A percentile compares a stretch with the other conserved stretches of the same genome.
These are phyloP conservation scores for Triglochin maritima DNA, from an alignment of 106 monocot species.

Conservation along the genomic window DNA sequence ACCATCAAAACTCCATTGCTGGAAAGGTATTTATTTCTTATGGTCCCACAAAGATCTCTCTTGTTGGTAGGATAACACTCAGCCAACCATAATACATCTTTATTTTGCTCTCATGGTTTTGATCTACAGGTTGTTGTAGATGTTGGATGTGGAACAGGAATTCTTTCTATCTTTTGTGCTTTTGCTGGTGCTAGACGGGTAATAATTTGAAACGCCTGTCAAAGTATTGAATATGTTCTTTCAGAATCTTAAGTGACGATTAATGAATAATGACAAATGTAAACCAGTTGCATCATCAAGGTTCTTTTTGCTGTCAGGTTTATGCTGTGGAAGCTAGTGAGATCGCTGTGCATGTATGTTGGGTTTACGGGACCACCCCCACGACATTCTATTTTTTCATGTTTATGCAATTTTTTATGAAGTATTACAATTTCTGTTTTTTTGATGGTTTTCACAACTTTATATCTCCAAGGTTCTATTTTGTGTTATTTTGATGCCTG, in stretches of 20 bases:
- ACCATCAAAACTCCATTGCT: constrained; percentile 65
- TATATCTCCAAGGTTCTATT: no score
- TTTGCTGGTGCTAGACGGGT: constrained; percentile 83
- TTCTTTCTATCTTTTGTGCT: constrained; percentile 92
- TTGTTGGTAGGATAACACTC: not conserved
- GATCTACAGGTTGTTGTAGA: constrained; percentile 68
- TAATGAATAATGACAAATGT: no score
- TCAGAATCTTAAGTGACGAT: no score
- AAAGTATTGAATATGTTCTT: no score
- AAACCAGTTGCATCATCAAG: not conserved
- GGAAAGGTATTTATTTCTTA: constrained; percentile 50
- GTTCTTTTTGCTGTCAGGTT: constrained; percentile 34
- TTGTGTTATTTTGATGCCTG: no score
- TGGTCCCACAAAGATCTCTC: not conserved
- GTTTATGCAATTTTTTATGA: no score
- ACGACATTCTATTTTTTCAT: no score
- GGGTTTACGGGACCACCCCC: no score
- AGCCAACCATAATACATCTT: no score
- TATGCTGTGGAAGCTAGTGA: constrained; percentile 96
- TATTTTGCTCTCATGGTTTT: not conserved
- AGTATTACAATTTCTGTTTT: no score
- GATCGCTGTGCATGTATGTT: constrained; percentile 74
- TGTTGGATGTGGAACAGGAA: constrained; percentile 92
- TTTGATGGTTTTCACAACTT: no score
- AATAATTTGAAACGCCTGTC: not conserved